Evolutionary conservation across 1,284 basidiomycete genomes (phyloP), one percentile per base, ranked within the genome.

Genomic region (Uromyces viciae-fabae): DNA sequence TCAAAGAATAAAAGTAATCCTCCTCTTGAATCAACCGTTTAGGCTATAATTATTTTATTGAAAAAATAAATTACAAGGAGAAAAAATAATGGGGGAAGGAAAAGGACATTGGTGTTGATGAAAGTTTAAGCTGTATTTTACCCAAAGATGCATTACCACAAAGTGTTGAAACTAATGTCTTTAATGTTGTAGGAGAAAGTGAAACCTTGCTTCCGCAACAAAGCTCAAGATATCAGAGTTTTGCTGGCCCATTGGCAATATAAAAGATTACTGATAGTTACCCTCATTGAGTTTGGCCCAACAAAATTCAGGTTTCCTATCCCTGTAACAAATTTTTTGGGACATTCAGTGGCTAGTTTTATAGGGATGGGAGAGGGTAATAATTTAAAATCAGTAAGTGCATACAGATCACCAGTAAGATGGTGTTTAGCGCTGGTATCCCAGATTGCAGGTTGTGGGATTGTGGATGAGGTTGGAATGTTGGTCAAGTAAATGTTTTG

Each of bases 361-460:
- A 73, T 22, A 31, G 71, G 71, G 25, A 73, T 73, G 1, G 71
- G 71, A 19, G 33, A 7, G 17, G 43, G 43, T 1, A 56, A 36
- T 5, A n/a, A 4, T 22, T 11, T 25, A 28, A 54, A 54, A n/a
- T 54, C 33, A 54, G 36, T 52, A 3, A 73, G 22, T 4, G 33
- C 54, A 19, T 14, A 56, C 71, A 22, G 52, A 22, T 74, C 31
- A 9, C 49, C 71, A 1, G 46, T 73, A 3, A 73, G 19, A n/a
- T 73, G 71, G 38, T 73, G 43, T 2, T 28, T 31, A 4, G 71
- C 71, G 14, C 71, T 49, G n/a, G 49, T 73, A 19, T 73, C 71
- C 64, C 64, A 66, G 22, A 66, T 66, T n/a, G n/a, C n/a, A n/a
- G n/a, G n/a, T n/a, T n/a, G n/a, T n/a, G n/a, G n/a, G n/a, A n/a